Evolutionary conservation across 495 filamentous ascomycete genomes (phyloP), one percentile per base, ranked within the genome.

Genomic region (Neurospora intermedia): DNA sequence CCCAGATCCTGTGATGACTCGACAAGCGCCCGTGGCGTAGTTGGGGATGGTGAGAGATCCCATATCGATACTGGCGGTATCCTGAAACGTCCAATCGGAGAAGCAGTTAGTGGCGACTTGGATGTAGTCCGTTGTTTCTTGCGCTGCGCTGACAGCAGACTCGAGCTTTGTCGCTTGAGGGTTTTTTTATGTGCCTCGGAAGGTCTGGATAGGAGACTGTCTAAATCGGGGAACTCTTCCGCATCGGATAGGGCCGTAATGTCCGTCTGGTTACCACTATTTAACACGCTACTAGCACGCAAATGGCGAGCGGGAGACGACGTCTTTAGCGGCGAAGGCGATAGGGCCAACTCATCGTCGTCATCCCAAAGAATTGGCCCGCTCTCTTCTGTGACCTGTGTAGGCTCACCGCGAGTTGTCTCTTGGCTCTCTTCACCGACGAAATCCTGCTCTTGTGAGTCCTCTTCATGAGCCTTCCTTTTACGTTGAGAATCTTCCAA

Each of bases 401-500:
- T 73, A 38, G 77, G 71, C 8, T 77, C 79, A 27, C 70, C 73
- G 3, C 40, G 70, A 13, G 42, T 76, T 5, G 77, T 79, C 40
- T 79, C 80, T 71, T 84, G 83, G 62, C 82, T 87, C 70, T 89
- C 87, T 48, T 87, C 88, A 3, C 73, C 69, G 69, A 81, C 74
- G 38, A 82, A 85, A 20, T 89, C 87, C 66, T 81, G 78, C 7
- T 88, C 85, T 66, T 87, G 86, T 0, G 82, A 82, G 66, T 86
- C 85, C 31, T 85, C 82, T n/a, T 83, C 79, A 46, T 78, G 72
- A 3, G 45, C 75, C 72, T 69, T 76, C 69, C 73, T 76, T 13
- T 78, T 70, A 69, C 79, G 73, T 69, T 81, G 81, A 62, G 78
- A 59, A 13, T 80, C 80, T 11, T 75, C 59, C 54, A 66, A 18